Evolutionary conservation across 441 rosid genomes (phyloP).

Genomic region (Pelargonium exstipulatum): DNA sequence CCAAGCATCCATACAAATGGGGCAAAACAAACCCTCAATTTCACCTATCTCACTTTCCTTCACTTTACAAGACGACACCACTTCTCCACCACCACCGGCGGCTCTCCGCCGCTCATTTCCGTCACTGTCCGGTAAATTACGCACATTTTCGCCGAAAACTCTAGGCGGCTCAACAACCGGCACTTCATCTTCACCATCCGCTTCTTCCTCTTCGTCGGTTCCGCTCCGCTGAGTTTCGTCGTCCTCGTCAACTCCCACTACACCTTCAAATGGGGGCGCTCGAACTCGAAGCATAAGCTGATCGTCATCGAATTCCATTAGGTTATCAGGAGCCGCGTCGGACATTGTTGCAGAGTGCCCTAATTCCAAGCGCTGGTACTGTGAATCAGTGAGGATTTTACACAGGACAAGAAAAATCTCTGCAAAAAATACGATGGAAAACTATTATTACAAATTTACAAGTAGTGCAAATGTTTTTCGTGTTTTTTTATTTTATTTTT

Average conservation of each 20-base stretch:
- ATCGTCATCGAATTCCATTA: too few species aligned
- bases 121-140: slow-evolving; percentile 13
- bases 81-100: slow-evolving; percentile 24
- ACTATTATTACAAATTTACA: too few species aligned
- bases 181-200: slow-evolving; percentile 22
- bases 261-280: too few species aligned
- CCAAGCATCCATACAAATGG: slow-evolving; percentile 89
- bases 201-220: slow-evolving; percentile 15
- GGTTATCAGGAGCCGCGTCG: too few species aligned
- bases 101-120: slow-evolving; percentile 30
- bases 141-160: slow-evolving; percentile 17
- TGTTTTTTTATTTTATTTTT: too few species aligned
- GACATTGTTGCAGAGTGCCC: too few species aligned
- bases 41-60: slow-evolving; percentile 44
- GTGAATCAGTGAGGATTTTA: too few species aligned
- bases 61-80: slow-evolving; percentile 35
- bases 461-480: too few species aligned
- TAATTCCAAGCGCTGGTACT: too few species aligned
- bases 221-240: neutral
- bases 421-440: too few species aligned
- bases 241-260: neutral
- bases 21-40: slow-evolving; percentile 60
- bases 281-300: too few species aligned
- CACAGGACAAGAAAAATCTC: too few species aligned
- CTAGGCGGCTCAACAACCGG: slow-evolving; percentile 23